phyloP scores from a whole-genome alignment of 805 yeast genomes.

The Kuraishia ogatae region DNA sequence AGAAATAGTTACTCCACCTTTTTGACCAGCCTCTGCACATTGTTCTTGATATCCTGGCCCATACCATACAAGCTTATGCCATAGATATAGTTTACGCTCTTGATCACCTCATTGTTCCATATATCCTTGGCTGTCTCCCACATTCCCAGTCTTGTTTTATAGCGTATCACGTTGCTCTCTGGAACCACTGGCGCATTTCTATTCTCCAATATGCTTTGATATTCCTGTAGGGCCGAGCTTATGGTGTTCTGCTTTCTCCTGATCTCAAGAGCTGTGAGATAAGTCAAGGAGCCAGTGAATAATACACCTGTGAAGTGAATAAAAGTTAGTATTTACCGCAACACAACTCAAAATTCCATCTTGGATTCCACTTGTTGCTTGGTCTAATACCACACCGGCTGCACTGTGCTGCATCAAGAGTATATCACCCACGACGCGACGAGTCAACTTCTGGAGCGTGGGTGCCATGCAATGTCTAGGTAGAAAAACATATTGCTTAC shows the following conservation, averaged over 20 bases:
- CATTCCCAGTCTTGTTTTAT: conserved; percentile 35
- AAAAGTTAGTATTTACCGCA: not conserved
- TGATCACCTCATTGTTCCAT: conserved; percentile 70
- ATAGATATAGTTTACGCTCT: conserved; percentile 56
- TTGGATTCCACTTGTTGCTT: too few species aligned
- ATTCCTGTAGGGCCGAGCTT: conserved; percentile 35
- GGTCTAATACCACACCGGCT: too few species aligned
- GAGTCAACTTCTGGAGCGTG: not conserved
- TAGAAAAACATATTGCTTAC: conserved; percentile 13
- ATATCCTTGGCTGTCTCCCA: conserved; percentile 63
- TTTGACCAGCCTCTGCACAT: conserved; percentile 9
- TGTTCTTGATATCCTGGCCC: conserved; percentile 26
- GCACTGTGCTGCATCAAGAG: not conserved
- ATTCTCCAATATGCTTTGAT: conserved; percentile 42
- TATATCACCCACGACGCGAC: not conserved
- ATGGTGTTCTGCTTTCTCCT: conserved; percentile 36
- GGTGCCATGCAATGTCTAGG: not conserved
- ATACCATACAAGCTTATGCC: conserved; percentile 38
- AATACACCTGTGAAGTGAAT: conserved; percentile 35
- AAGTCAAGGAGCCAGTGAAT: conserved; percentile 53
- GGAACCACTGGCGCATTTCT: conserved; percentile 42
- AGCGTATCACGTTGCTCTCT: conserved; percentile 32
- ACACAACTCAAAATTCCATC: not conserved
- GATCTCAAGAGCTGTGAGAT: conserved; percentile 52
- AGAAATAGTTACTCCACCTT: not conserved